Evolutionary conservation across 257 asterid genomes (phyloP).

Genomic region (Solanum ossicruentum): DNA sequence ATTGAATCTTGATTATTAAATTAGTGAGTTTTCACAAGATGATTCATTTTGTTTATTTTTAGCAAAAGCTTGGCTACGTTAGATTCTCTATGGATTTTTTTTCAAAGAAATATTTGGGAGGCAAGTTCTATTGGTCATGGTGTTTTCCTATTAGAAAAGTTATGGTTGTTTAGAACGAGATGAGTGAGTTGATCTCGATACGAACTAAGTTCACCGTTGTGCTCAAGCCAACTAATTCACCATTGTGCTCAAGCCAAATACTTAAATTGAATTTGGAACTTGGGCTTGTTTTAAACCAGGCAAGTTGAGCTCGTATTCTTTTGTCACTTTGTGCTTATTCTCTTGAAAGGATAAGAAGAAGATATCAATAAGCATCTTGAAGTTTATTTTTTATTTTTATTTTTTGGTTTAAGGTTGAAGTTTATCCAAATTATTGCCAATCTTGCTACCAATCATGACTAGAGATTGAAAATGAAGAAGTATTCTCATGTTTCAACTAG

Average conservation of each 20-base stretch:
- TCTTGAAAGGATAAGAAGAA: neutral
- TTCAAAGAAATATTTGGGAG: neutral
- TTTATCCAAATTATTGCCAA: neutral
- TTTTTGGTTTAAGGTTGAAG: neutral
- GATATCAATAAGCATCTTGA: neutral
- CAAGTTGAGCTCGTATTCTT: neutral
- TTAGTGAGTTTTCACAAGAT: neutral
- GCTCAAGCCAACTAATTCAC: neutral
- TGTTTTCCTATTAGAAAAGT: neutral
- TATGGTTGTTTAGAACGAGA: neutral
- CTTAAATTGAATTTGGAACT: neutral
- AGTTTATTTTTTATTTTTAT: neutral
- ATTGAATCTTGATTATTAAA: neutral
- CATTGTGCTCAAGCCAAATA: neutral
- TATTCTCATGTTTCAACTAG: slow-evolving; percentile 2
- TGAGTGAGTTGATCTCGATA: neutral
- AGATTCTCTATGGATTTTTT: neutral
- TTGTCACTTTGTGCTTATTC: neutral
- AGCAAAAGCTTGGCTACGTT: neutral
- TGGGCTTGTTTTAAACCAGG: neutral
- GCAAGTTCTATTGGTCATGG: neutral
- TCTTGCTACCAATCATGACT: neutral
- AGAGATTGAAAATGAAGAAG: neutral
- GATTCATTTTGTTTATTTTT: neutral
- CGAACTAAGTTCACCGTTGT: neutral